Conservation (phyloP, 805 yeast genomes). For the Geotrichum ghanense region DNA sequence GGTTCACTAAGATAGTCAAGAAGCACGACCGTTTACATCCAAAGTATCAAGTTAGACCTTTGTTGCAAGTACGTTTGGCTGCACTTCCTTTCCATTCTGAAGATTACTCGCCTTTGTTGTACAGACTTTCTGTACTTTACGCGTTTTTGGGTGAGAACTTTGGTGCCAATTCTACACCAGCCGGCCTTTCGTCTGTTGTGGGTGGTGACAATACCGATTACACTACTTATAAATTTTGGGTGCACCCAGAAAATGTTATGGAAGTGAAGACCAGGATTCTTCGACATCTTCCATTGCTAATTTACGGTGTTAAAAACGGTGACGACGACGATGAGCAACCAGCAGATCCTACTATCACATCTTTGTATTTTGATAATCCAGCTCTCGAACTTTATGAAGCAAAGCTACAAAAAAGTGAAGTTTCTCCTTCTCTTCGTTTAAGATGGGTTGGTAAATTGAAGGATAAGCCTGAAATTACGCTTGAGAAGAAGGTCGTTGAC, state of each 20-base stretch:
- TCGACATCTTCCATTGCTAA: slow-evolving; percentile 85
- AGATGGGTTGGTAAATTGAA: slow-evolving; percentile 82
- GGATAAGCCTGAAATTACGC: slow-evolving; percentile 63
- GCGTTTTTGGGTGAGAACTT: slow-evolving; percentile 70
- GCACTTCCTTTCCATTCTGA: slow-evolving; percentile 87
- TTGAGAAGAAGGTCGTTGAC: slow-evolving; percentile 72
- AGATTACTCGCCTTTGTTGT: slow-evolving; percentile 84
- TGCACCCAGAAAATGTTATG: slow-evolving; percentile 94
- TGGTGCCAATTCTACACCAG: slow-evolving; percentile 28
- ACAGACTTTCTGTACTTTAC: slow-evolving; percentile 66
- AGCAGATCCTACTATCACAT: slow-evolving; percentile 72
- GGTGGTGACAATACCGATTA: slow-evolving; percentile 27
- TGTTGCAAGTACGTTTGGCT: slow-evolving; percentile 77
- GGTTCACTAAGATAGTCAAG: slow-evolving; percentile 87
- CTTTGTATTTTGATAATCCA: slow-evolving; percentile 78
- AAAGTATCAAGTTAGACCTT: slow-evolving; percentile 78
- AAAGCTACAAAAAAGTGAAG: slow-evolving; percentile 58
- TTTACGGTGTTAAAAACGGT: slow-evolving; percentile 35
- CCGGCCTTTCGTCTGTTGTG: slow-evolving; percentile 20
- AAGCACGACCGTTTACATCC: slow-evolving; percentile 91
- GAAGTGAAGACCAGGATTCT: slow-evolving; percentile 93
- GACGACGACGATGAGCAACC: slow-evolving; percentile 32
- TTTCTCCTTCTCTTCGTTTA: slow-evolving; percentile 67
- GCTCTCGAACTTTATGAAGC: slow-evolving; percentile 78
- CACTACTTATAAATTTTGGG: slow-evolving; percentile 78